Evolutionary conservation across 2,329 filamentous ascomycete genomes (phyloP).

Genomic region (Sclerotinia sclerotiorum): DNA sequence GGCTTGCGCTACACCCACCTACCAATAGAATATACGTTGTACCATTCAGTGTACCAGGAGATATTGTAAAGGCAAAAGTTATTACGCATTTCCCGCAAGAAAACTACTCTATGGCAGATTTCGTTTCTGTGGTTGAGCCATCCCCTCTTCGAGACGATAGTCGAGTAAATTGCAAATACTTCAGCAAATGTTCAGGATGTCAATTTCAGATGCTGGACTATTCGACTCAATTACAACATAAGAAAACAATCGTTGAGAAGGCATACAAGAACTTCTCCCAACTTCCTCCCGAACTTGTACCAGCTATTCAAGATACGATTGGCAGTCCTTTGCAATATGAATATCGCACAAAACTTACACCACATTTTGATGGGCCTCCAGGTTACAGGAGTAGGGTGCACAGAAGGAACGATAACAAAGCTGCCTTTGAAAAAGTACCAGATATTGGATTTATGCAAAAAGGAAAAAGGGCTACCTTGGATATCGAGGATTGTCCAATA

Average conservation of each 20-base stretch:
- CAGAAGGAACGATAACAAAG: constrained; percentile 52
- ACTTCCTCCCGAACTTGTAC: constrained; percentile 71
- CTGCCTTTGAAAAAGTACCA: constrained; percentile 64
- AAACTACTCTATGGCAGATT: constrained; percentile 76
- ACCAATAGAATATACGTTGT: constrained; percentile 74
- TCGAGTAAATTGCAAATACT: constrained; percentile 81
- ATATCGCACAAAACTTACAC: constrained; percentile 95
- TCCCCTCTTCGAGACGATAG: constrained; percentile 75
- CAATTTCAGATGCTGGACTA: constrained; percentile 98
- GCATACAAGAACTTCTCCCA: constrained; percentile 91
- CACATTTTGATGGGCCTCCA: constrained; percentile 84
- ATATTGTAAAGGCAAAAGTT: constrained; percentile 75
- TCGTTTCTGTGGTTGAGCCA: constrained; percentile 72
- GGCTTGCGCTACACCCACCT: constrained; percentile 70
- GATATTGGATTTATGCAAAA: constrained; percentile 90
- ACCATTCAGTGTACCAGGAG: constrained; percentile 84
- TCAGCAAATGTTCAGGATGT: constrained; percentile 82
- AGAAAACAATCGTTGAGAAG: constrained; percentile 83
- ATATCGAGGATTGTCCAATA: constrained; percentile 97
- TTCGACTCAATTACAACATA: constrained; percentile 78
- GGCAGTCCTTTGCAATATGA: constrained; percentile 87
- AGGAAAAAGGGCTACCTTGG: constrained; percentile 74
- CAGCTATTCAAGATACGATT: constrained; percentile 78
- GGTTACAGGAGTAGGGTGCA: constrained; percentile 48
- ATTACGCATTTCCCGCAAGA: constrained; percentile 66